Evolutionary conservation across 306 rosid species (phyloP), one percentile per base, ranked within the genome.

Genomic region (Citrullus amarus): DNA sequence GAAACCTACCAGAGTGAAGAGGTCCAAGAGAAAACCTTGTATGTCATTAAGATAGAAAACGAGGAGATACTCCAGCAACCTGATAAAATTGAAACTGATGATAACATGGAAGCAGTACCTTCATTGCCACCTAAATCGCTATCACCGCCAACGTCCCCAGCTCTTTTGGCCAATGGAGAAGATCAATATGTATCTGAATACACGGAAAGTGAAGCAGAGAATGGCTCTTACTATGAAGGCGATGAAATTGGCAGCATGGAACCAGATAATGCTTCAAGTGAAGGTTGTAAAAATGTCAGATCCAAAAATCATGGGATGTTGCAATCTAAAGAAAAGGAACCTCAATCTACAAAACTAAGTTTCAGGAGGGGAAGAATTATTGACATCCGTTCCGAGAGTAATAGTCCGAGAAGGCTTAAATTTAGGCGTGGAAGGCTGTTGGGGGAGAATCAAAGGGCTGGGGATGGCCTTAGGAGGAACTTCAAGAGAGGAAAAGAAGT

Each of bases 351-450:
- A 44, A 84, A 86, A 61, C 50, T 88, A 3, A 92, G 83, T 80
- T 90, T 91, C 82, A 85, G 90, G 82, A 86, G 89, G 84, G 97
- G 96, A 58, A 95, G 77, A 79, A 81, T 88, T 53, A 78, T 92
- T 70, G 96, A 87, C 60, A 39, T 82, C 76, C 80, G 85, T 32
- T 58, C 83, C 22, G 89, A 88, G 84, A 82, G 28, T 68, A 70
- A 74, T 69, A 81, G 76, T 78, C 88, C 97, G 13, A 89, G 90
- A 86, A 90, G 83, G 87, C 95, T 92, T 69, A 90, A 84, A 55
- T 95, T 95, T 69, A 88, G 89, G 83, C 86, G 86, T 81, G 91
- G 82, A 55, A 92, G 75, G 84, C 72, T 54, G 63, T 53, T 77
- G 59, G 90, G 57, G n/a, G 92, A 82, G 71, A 83, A 79, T 76